Conservation (phyloP, 345 rosid genomes). For the Erucastrum elatum region DNA sequence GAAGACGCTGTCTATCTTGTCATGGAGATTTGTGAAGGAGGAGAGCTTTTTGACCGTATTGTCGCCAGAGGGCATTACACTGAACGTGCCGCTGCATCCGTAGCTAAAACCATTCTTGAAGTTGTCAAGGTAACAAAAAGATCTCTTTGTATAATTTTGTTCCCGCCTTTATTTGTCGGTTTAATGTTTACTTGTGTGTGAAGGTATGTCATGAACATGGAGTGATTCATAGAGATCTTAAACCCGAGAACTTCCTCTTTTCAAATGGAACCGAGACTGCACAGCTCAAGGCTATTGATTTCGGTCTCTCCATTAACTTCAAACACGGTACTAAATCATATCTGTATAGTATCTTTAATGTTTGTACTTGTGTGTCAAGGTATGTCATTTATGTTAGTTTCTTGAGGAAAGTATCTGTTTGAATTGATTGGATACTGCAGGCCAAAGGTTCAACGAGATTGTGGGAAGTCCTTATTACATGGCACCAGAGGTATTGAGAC, state of each 20-base stretch:
- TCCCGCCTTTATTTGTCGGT: too few relatives aligned
- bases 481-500: constrained; percentile 81
- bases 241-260: constrained; percentile 89
- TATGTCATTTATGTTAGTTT: not conserved
- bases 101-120: constrained; percentile 67
- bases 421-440: constrained; percentile 34
- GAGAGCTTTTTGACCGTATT: constrained; percentile 89
- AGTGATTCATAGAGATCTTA: constrained; percentile 85
- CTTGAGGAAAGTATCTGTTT: not conserved
- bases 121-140: constrained; percentile 87
- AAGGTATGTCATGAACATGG: constrained; percentile 96
- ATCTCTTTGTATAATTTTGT: not conserved
- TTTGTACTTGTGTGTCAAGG: too few relatives aligned
- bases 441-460: constrained; percentile 58
- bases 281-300: constrained; percentile 78
- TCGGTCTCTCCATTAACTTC: constrained; percentile 90
- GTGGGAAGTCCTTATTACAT: constrained; percentile 85
- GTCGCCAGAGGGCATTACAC: constrained; percentile 78
- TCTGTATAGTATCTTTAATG: not conserved
- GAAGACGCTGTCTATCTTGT: constrained; percentile 70
- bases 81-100: constrained; percentile 73
- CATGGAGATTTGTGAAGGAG: constrained; percentile 92
- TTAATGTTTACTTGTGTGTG: constrained; percentile 15
- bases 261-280: constrained; percentile 62
- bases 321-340: constrained; percentile 51